Base-by-base conservation (phyloP, 495 filamentous ascomycete species). In the Penicillium robsamsonii region DNA sequence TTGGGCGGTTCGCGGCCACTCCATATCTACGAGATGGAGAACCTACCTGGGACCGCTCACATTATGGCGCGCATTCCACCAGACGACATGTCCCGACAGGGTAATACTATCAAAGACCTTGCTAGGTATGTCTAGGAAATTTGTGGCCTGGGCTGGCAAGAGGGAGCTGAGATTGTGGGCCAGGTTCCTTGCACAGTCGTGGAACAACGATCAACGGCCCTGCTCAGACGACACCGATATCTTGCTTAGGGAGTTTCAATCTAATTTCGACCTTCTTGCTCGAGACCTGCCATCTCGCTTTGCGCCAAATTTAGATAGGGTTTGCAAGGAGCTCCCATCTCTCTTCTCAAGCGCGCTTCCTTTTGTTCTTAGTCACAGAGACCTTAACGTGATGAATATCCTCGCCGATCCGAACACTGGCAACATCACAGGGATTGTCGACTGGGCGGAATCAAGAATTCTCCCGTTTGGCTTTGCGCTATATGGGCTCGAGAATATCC, bases 361-460 rank as follows among this genome's bases (percentile, higher is more conserved):
- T 5, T 70, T 76, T 17, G 66, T 77, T 52, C 75, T 81, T 37
- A 78, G 67, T 13, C 75, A 81, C 65, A 22, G 75, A 73, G 27
- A 65, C n/a, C n/a, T n/a, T n/a, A n/a, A n/a, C n/a, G n/a, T n/a
- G n/a, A n/a, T n/a, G n/a, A n/a, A n/a, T n/a, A n/a, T n/a, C n/a
- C n/a, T n/a, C n/a, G n/a, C n/a, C n/a, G n/a, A n/a, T n/a, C n/a
- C n/a, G n/a, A n/a, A n/a, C n/a, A n/a, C n/a, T n/a, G n/a, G n/a
- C n/a, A n/a, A n/a, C n/a, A n/a, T n/a, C n/a, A n/a, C 65, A 22
- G 75, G 75, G 27, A 65, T 76, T 52, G 55, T 81, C 33, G 77
- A 81, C 65, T 79, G 71, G 75, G 70, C 73, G 35, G 73, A 79
- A 31, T 66, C 75, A 33, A 73, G 56, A 22, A 65, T 78, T 55